A percentile compares a stretch with the other conserved stretches of the same genome.
These are phyloP conservation scores for Talaromyces islandicus DNA, from an alignment of 2,329 filamentous ascomycete species.

Conservation along the genomic window DNA sequence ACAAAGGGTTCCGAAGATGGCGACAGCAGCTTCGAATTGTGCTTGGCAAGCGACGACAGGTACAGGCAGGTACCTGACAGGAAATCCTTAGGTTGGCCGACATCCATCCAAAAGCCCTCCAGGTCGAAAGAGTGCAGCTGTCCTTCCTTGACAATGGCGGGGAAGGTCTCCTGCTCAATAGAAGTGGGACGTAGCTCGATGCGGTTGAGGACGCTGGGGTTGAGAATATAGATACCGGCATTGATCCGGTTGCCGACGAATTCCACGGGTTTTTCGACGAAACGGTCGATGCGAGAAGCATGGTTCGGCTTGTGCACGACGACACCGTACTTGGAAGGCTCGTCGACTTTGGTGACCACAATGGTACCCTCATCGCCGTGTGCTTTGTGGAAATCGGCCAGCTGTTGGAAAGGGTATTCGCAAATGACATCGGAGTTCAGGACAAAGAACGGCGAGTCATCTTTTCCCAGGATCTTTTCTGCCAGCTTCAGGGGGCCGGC, in stretches of 20 bases:
- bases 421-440: constrained; percentile 98
- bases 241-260: constrained; percentile 99
- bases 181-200: constrained; percentile 96
- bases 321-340: constrained; percentile 98
- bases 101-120: constrained; percentile 99
- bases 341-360: constrained; percentile 97
- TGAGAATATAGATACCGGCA: constrained; percentile 95
- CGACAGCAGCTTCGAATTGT: constrained; percentile 76
- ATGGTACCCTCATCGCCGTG: constrained; percentile 97
- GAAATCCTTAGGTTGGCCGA: constrained; percentile 98
- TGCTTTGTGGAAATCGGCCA: constrained; percentile 83
- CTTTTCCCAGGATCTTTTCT: constrained; percentile 85
- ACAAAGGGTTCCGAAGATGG: constrained; percentile 71
- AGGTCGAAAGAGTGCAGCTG: constrained; percentile 93
- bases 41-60: constrained; percentile 86
- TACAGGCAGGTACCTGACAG: constrained; percentile 93
- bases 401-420: constrained; percentile 89
- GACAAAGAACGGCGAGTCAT: constrained; percentile 93
- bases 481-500: constrained; percentile 93
- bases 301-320: constrained; percentile 95
- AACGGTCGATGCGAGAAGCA: constrained; percentile 88
- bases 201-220: constrained; percentile 80
- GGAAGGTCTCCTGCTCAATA: constrained; percentile 99
- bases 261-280: constrained; percentile 98
- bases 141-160: constrained; percentile 81